Base-by-base conservation (phyloP, 2,329 filamentous ascomycete species). In the Apiospora marii region DNA sequence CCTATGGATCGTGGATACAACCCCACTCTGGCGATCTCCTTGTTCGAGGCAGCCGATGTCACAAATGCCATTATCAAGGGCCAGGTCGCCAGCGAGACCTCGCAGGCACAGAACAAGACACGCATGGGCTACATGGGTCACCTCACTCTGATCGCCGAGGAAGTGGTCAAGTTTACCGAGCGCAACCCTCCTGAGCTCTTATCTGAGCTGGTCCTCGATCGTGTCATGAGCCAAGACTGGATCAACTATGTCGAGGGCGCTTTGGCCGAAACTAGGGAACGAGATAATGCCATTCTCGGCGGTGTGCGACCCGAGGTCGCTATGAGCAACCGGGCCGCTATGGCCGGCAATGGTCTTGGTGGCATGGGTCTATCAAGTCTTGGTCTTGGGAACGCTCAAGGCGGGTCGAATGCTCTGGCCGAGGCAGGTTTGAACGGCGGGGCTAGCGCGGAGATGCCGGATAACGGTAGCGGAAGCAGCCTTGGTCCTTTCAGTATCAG, bases 121-220 rank as follows among this genome's bases (percentile, higher is more conserved):
- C 92, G 96, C 68, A 92, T 98, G 82, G 96, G 96, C 53, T 99
- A 98, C 84, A 99, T 99, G 71, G 96, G 96, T 3, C 96, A 99
- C 82, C 87, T 99, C 69, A 99, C 96, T 0, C 89, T 99, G 41
- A 98, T 99, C 73, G 96, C 96, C 43, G 96, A 99, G 83, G 96
- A 99, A 83, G 96, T 99, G 24, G 95, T 98, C 80, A 99, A 98
- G 83, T 98, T 99, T 80, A 98, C 95, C 48, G 96, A 98, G 83
- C 91, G 96, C 71, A 94, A 98, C 81, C 93, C 96, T 4, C 93
- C 95, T 0, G 95, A 98, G 83, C 86, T 96, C 27, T 87, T 98
- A 13, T 96, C 95, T 0, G 92, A 94, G 74, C 88, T 89, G 16
- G 94, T 99, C 3, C 87, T 98, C 76, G 94, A 98, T 77, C 94